Conservation (phyloP, 768 basidiomycete genomes). For the Dioszegia aurantiaca region DNA sequence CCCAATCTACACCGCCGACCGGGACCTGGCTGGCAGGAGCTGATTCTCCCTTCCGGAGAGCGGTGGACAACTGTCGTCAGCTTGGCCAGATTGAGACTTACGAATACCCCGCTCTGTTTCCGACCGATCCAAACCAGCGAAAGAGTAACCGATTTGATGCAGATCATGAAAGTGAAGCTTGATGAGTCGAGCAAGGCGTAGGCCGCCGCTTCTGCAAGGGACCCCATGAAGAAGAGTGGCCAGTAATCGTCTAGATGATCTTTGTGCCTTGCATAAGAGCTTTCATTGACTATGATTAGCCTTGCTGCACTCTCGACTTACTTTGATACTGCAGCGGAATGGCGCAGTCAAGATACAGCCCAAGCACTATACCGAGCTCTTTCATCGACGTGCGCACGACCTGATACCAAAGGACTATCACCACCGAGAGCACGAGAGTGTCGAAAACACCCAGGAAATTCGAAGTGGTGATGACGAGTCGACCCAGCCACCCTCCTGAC, state of each 20-base stretch:
- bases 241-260: constrained; percentile 33
- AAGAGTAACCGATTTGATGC: constrained; percentile 32
- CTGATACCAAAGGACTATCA: constrained; percentile 13
- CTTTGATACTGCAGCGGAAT: constrained; percentile 24
- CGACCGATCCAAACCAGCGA: constrained; percentile 28
- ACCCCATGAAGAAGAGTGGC: constrained; percentile 29
- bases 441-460: constrained; percentile 18
- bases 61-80: constrained; percentile 7
- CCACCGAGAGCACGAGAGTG: constrained; percentile 11
- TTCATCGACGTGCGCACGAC: constrained; percentile 12
- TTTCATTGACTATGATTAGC: not conserved
- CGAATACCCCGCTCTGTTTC: constrained; percentile 24
- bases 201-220: constrained; percentile 19
- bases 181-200: constrained; percentile 32
- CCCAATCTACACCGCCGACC: no score
- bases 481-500: constrained; percentile 26
- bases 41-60: not conserved
- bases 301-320: not conserved
- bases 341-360: constrained; percentile 14
- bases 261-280: constrained; percentile 7
- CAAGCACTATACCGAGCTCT: constrained; percentile 17
- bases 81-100: constrained; percentile 13
- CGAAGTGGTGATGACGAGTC: constrained; percentile 13
- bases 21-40: not conserved
- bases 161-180: constrained; percentile 32